These are phyloP conservation scores for Ustilago sp. DNA, from an alignment of 1,284 basidiomycete genomes.

Conservation along the genomic window DNA sequence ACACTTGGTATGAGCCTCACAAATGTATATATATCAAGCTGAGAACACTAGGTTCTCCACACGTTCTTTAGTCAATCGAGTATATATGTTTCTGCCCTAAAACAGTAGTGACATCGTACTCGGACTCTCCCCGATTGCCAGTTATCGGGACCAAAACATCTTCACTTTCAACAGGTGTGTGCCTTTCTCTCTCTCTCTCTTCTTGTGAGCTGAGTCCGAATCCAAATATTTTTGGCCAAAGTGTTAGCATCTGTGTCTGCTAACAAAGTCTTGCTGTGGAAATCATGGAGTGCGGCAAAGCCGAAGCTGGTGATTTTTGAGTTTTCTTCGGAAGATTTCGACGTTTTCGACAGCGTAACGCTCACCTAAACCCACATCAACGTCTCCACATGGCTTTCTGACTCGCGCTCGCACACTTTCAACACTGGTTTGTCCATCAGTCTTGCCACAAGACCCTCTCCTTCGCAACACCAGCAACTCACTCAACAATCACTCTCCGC, in stretches of 20 bases:
- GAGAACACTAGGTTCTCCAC: too few relatives aligned
- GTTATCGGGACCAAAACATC: too few relatives aligned
- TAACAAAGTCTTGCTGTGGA: background rate
- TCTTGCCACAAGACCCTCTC: background rate
- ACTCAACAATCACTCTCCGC: background rate
- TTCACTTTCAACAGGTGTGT: background rate
- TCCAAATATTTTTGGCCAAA: background rate
- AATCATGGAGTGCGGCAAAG: conserved; percentile 20
- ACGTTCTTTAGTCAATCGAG: too few relatives aligned
- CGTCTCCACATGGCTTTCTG: conserved; percentile 23
- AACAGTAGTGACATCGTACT: too few relatives aligned
- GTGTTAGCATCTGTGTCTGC: background rate
- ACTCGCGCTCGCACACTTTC: conserved; percentile 7
- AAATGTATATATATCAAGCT: too few relatives aligned
- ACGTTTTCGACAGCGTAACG: background rate
- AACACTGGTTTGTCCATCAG: background rate
- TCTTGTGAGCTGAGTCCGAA: conserved; percentile 5
- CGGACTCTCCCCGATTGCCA: too few relatives aligned
- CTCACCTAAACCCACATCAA: background rate
- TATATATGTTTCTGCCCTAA: too few relatives aligned
- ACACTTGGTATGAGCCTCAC: too few relatives aligned
- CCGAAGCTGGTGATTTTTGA: conserved; percentile 15
- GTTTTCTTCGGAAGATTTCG: conserved; percentile 35
- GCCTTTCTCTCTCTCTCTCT: background rate
- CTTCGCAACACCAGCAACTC: background rate